Conservation (phyloP, 495 filamentous ascomycete species). For the Aspergillus baeticus region DNA sequence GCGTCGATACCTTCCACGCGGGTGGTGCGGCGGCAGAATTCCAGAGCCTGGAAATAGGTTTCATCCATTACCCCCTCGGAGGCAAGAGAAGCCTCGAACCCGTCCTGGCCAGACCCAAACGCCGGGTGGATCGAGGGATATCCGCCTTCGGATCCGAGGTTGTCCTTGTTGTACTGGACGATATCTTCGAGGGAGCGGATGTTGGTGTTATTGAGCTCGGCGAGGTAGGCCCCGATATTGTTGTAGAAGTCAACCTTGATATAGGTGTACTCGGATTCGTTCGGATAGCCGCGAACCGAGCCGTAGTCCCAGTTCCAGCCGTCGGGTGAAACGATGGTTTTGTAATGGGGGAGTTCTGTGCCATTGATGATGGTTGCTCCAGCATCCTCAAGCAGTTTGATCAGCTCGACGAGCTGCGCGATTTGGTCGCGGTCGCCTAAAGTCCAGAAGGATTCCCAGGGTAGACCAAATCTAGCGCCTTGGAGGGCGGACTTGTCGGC, state of each 20-base stretch:
- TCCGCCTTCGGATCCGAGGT: slow-evolving; percentile 70
- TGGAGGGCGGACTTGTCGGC: slow-evolving; percentile 50
- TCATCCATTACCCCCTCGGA: slow-evolving; percentile 61
- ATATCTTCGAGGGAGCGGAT: slow-evolving; percentile 66
- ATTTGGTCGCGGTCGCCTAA: slow-evolving; percentile 53
- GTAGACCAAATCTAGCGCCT: slow-evolving; percentile 66
- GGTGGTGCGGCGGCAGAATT: slow-evolving; percentile 56
- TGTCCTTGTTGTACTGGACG: slow-evolving; percentile 64
- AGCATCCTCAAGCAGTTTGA: slow-evolving; percentile 53
- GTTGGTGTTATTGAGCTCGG: slow-evolving; percentile 61
- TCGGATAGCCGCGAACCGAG: slow-evolving; percentile 57
- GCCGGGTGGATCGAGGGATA: slow-evolving; percentile 59
- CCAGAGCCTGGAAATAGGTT: slow-evolving; percentile 63
- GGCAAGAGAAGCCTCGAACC: slow-evolving; percentile 59
- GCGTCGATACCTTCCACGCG: slow-evolving; percentile 68
- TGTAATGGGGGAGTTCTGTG: slow-evolving; percentile 63
- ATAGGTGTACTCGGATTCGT: slow-evolving; percentile 70
- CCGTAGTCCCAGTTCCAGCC: slow-evolving; percentile 77
- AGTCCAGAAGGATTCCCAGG: slow-evolving; percentile 69
- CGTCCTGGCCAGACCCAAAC: slow-evolving; percentile 69
- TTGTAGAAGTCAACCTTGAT: slow-evolving; percentile 79
- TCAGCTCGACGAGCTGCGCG: slow-evolving; percentile 47
- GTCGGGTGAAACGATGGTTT: slow-evolving; percentile 57
- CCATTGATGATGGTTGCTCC: slow-evolving; percentile 70
- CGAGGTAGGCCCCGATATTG: slow-evolving; percentile 64